Base-by-base conservation (phyloP, 208 protist species). In the Vickermania ingenoplastis region DNA sequence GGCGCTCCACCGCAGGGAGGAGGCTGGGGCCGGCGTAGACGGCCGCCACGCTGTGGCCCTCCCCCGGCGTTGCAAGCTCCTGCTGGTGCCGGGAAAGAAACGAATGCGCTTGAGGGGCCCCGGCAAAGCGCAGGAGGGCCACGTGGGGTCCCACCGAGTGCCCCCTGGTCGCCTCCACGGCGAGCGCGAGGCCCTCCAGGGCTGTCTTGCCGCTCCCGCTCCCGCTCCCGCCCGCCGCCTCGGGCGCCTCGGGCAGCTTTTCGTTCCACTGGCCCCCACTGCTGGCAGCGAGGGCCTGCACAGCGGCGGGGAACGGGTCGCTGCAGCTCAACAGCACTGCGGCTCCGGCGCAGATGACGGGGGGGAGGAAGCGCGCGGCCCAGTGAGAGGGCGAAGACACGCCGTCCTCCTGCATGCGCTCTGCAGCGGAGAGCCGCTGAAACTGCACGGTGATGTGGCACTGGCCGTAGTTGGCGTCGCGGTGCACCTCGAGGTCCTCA, bases 391-490 rank as follows among this genome's bases (percentile, higher is more conserved):
- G 53, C 57, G 30, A 52, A 13, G 63, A 50, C 53, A 63, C 56
- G n/a, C 70, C 7, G 49, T 92, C 85, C 23, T 22, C 63, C 57
- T 76, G 70, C 36, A 92, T 56, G 7, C 69, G 68, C 30, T 89
- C 81, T 22, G 85, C 71, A 24, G 69, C 59, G 11, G 81, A 92
- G 25, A 92, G 59, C 24, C 71, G 71, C 67, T 92, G 85, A 50
- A 85, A 92, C 66, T 92, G 85, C 24, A 89, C 41, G 24, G 63
- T 54, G 36, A 83, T 72, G 14, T 64, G 70, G 11, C 65, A 75
- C 5, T 67, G 68, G 71, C 82, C 75, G 60, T 83, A 88, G 57
- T 79, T 71, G 11, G 54, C 36, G 57, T 75, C 74, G 31, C 79
- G 72, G 25, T 87, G 70, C 52, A 69, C 81, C 36, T 57, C 62